These are phyloP conservation scores for Aspergillus hiratsukae DNA, from an alignment of 2,329 filamentous ascomycete species.

Conservation along the genomic window DNA sequence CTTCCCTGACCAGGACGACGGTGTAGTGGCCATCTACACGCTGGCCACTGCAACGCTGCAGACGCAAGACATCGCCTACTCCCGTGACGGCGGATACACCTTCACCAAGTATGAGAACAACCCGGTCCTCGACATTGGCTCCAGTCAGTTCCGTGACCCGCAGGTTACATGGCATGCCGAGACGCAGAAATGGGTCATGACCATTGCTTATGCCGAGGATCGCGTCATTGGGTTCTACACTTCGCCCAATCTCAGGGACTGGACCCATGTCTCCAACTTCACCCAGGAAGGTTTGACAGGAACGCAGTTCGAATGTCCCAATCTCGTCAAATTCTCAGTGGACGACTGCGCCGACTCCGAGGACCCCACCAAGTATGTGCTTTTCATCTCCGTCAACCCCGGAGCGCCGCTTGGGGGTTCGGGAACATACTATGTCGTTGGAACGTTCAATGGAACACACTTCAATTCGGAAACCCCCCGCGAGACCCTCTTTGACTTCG, in stretches of 20 bases:
- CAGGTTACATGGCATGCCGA: slow-evolving; percentile 57
- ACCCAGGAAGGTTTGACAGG: slow-evolving; percentile 50
- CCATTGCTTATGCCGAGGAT: slow-evolving; percentile 51
- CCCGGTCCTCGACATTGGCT: slow-evolving; percentile 55
- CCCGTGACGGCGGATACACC: slow-evolving; percentile 56
- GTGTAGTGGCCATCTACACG: slow-evolving; percentile 59
- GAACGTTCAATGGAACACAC: slow-evolving; percentile 53
- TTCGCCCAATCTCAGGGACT: slow-evolving; percentile 54
- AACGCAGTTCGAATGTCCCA: slow-evolving; percentile 61
- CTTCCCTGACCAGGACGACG: slow-evolving; percentile 58
- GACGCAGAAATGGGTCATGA: slow-evolving; percentile 54
- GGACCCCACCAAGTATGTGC: slow-evolving; percentile 17
- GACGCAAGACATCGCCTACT: slow-evolving; percentile 59
- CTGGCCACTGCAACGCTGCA: slow-evolving; percentile 34
- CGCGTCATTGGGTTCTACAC: slow-evolving; percentile 59
- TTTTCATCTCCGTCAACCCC: slow-evolving; percentile 29
- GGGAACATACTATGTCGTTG: slow-evolving; percentile 45
- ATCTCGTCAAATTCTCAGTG: slow-evolving; percentile 55
- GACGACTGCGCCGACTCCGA: slow-evolving; percentile 14
- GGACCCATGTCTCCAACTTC: slow-evolving; percentile 58
- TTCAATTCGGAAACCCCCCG: slow-evolving; percentile 31
- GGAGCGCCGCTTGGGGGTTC: slow-evolving; percentile 33
- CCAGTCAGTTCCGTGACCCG: slow-evolving; percentile 60
- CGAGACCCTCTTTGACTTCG: slow-evolving; percentile 25
- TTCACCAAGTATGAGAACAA: slow-evolving; percentile 58